These are phyloP conservation scores for Schrenkiella parvula DNA, from an alignment of 345 rosid genomes.

Conservation along the genomic window DNA sequence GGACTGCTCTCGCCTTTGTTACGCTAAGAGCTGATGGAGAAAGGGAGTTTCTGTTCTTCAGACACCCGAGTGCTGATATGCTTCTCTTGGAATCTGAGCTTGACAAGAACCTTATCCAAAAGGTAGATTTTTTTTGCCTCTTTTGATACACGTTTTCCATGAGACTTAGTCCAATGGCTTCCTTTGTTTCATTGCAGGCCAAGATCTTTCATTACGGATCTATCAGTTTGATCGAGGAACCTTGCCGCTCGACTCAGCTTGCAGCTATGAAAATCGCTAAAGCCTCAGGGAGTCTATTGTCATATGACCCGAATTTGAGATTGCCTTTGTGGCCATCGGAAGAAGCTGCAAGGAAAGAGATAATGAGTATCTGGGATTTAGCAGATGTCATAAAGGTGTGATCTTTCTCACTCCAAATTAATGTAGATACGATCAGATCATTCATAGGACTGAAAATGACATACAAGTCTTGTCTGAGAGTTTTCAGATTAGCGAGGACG, in stretches of 20 bases:
- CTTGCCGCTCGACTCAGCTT: constrained; percentile 89
- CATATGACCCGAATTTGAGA: constrained; percentile 95
- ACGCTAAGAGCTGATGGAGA: constrained; percentile 90
- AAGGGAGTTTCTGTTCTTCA: constrained; percentile 94
- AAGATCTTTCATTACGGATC: constrained; percentile 94
- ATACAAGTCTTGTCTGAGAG: background rate
- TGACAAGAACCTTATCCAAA: constrained; percentile 55
- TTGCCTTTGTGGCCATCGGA: constrained; percentile 88
- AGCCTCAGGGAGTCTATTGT: constrained; percentile 69
- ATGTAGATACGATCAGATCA: background rate
- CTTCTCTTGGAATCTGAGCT: constrained; percentile 84
- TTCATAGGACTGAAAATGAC: constrained; percentile 4
- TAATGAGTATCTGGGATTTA: constrained; percentile 84
- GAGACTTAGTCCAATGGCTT: background rate
- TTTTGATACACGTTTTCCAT: background rate
- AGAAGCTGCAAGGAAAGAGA: constrained; percentile 76
- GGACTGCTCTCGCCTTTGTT: constrained; percentile 93
- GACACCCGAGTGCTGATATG: constrained; percentile 99
- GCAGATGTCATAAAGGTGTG: constrained; percentile 91
- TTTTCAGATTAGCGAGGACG: constrained; percentile 87
- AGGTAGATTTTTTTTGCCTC: constrained; percentile 40
- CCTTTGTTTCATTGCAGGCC: constrained; percentile 50
- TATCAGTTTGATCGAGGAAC: constrained; percentile 91
- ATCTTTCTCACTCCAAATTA: background rate
- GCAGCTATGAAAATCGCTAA: constrained; percentile 87